Conservation (phyloP, 306 rosid species). For the Mucuna pruriens region DNA sequence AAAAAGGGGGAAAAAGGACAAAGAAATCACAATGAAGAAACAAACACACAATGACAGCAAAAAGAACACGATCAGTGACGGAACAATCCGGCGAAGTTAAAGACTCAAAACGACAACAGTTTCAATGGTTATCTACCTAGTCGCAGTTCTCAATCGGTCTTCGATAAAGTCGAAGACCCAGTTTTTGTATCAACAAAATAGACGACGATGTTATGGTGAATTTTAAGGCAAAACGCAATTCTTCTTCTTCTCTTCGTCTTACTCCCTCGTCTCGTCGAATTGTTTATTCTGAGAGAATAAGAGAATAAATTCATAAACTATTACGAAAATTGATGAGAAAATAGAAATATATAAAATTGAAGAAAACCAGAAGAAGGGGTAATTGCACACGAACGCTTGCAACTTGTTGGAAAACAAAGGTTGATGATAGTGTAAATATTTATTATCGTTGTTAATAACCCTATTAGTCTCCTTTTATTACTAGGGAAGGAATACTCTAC, state of each 20-base stretch:
- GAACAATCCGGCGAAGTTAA: slow-evolving; percentile 25
- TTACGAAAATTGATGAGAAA: slow-evolving; percentile 10
- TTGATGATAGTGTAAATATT: slow-evolving; percentile 38
- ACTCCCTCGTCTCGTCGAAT: slow-evolving; percentile 30
- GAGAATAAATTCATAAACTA: slow-evolving; percentile 36
- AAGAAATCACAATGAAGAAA: slow-evolving; percentile 17
- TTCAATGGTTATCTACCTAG: slow-evolving; percentile 56
- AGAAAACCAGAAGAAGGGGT: slow-evolving; percentile 41
- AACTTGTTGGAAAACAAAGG: slow-evolving; percentile 26
- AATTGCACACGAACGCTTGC: slow-evolving; percentile 38
- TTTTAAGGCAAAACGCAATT: slow-evolving; percentile 17
- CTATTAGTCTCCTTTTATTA: slow-evolving; percentile 21
- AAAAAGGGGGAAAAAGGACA: neutral
- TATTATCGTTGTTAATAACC: slow-evolving; percentile 30
- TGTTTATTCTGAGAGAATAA: slow-evolving; percentile 36
- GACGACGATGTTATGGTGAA: slow-evolving; percentile 26
- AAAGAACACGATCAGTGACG: slow-evolving; percentile 41
- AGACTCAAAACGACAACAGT: slow-evolving; percentile 35
- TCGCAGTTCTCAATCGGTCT: slow-evolving; percentile 61
- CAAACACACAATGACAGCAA: slow-evolving; percentile 38
- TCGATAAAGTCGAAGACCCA: slow-evolving; percentile 54
- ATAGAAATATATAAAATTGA: neutral
- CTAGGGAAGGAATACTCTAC: neutral
- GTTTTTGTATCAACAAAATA: slow-evolving; percentile 26
- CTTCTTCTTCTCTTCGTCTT: slow-evolving; percentile 32